Base-by-base conservation (phyloP, 768 basidiomycete genomes). In the Lactarius evosmus region DNA sequence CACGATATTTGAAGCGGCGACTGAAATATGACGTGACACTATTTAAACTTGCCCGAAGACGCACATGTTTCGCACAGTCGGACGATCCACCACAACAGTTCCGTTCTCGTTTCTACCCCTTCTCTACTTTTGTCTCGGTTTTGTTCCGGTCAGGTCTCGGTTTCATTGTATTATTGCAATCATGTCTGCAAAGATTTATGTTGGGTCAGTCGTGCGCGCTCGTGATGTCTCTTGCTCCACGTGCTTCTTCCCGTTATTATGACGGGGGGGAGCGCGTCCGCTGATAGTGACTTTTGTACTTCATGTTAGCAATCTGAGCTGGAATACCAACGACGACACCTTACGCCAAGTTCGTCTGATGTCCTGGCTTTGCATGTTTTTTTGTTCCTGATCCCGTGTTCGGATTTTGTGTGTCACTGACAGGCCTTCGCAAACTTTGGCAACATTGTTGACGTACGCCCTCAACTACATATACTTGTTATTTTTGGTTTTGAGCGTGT, bases 281-380 rank as follows among this genome's bases (percentile, higher is more conserved):
- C 85, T 87, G 79, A 88, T 85, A 77, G 74, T 60, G 66, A 74
- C 76, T 79, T 78, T 79, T 77, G 73, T 77, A 77, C 74, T 49
- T 56, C 44, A 49, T 67, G 34, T 79, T 87, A 93, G 91, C 82
- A 93, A 93, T 86, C 82, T 93, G 83, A 92, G 89, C 84, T 93
- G 91, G 91, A 90, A 89, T 82, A 96, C 95, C 76, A 95, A 86
- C 76, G 94, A 96, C 85, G 94, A 96, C 46, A 84, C 85, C 62
- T 83, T 97, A 70, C 88, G 88, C 77, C 77, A 85, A 80, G 93
- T 95, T 83, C 87, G 91, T 91, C 72, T 83, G 78, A 78, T 75
- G 78, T 74, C 76, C 74, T 75, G 69, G 69, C 72, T 63, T 73
- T 51, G 60, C 62, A 59, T 60, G 62, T 64, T 67, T 53, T 68